These are phyloP conservation scores for Alternaria sp. DNA, from an alignment of 2,329 filamentous ascomycete species.

Conservation along the genomic window DNA sequence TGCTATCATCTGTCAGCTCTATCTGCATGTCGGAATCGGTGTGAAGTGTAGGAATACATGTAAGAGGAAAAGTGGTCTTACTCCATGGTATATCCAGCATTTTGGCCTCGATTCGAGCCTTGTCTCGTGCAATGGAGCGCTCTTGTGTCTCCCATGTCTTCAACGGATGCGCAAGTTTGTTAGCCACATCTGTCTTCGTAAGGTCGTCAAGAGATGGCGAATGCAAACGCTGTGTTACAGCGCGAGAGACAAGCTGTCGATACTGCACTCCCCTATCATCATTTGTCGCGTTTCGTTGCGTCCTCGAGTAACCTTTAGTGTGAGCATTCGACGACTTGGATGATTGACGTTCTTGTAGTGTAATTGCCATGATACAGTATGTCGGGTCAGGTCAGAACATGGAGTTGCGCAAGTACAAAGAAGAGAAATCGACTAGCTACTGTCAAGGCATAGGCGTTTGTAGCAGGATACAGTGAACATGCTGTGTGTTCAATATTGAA, in stretches of 20 bases:
- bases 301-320: not conserved
- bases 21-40: not conserved
- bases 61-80: not conserved
- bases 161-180: not conserved
- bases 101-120: not conserved
- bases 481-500: constrained; percentile 6
- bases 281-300: not conserved
- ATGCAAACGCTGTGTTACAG: constrained; percentile 27
- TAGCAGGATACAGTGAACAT: not conserved
- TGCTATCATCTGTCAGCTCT: not conserved
- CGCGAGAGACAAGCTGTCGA: constrained; percentile 29
- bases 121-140: not conserved
- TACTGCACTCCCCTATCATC: constrained; percentile 10
- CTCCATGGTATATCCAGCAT: constrained; percentile 2
- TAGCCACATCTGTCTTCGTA: not conserved
- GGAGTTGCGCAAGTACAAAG: not conserved
- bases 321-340: not conserved
- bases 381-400: not conserved
- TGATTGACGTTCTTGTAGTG: not conserved
- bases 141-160: constrained; percentile 6
- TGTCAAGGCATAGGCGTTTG: constrained; percentile 1
- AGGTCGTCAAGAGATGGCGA: constrained; percentile 9
- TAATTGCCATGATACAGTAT: not conserved
- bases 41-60: not conserved
- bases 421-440: not conserved